These are phyloP conservation scores for Pilobolus umbonatus DNA, from an alignment of 192 early-diverging fungal genomes.

Conservation along the genomic window DNA sequence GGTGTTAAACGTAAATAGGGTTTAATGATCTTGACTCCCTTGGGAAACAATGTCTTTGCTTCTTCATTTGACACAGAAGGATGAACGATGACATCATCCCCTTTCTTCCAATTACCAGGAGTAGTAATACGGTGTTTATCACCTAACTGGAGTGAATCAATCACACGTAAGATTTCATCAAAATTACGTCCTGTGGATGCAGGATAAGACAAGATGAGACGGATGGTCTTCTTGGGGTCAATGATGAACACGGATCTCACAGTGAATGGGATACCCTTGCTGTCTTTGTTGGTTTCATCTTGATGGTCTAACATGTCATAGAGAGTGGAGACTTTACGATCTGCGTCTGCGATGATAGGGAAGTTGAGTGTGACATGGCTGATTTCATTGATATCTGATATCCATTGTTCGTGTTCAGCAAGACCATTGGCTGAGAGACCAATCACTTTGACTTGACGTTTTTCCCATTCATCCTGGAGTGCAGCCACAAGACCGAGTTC, in stretches of 20 bases:
- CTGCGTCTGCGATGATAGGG: conserved; percentile 93
- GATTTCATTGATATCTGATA: conserved; percentile 90
- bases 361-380: conserved; percentile 71
- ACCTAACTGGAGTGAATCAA: conserved; percentile 90
- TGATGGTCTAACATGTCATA: conserved; percentile 99
- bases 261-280: conserved; percentile 87
- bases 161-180: conserved; percentile 89
- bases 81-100: conserved; percentile 89
- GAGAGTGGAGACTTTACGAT: conserved; percentile 78
- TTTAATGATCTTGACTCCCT: conserved; percentile 67
- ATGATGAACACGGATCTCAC: conserved; percentile 95
- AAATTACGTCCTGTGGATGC: conserved; percentile 93
- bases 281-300: conserved; percentile 85
- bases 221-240: conserved; percentile 87
- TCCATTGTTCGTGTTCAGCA: conserved; percentile 78
- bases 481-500: conserved; percentile 92
- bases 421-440: conserved; percentile 93
- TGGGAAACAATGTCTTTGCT: conserved; percentile 81
- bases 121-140: conserved; percentile 89
- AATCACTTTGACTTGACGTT: conserved; percentile 84
- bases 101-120: conserved; percentile 89
- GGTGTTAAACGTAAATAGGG: conserved; percentile 78
- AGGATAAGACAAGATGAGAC: conserved; percentile 88
- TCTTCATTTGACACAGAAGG: conserved; percentile 76
- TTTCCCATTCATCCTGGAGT: conserved; percentile 69